A percentile compares a stretch with the other conserved stretches of the same genome.
Conservation (phyloP, 139 green algal species). For the Chlorella ohadii region DNA sequence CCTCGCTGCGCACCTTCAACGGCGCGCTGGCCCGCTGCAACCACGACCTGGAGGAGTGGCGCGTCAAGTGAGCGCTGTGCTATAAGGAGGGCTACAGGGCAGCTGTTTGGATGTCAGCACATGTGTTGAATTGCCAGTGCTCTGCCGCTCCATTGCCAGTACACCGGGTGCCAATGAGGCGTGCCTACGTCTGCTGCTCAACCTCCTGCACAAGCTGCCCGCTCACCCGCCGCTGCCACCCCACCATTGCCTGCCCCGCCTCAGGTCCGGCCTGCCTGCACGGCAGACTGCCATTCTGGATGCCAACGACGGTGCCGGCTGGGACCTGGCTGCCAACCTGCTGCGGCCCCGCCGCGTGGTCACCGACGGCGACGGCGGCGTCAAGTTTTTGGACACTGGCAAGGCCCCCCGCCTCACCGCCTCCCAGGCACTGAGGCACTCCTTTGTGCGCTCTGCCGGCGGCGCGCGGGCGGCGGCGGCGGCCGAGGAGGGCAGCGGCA, state of each 20-base stretch:
- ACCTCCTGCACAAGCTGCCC: background rate
- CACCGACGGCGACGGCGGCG: slow-evolving; percentile 47
- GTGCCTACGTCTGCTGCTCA: background rate
- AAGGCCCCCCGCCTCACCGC: slow-evolving; percentile 47
- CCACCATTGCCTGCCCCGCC: background rate
- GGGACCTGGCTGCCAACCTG: slow-evolving; percentile 69
- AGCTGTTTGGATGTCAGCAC: too few relatives aligned
- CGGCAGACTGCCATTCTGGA: slow-evolving; percentile 80
- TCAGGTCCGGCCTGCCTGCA: slow-evolving; percentile 43
- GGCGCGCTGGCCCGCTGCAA: slow-evolving; percentile 49
- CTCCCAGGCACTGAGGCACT: slow-evolving; percentile 56
- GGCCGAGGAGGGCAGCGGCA: background rate
- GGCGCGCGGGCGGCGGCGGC: background rate
- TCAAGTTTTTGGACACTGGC: slow-evolving; percentile 62
- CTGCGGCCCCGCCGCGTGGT: slow-evolving; percentile 62
- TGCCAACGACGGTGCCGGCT: slow-evolving; percentile 69
- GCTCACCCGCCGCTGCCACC: background rate
- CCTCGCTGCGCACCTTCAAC: slow-evolving; percentile 75
- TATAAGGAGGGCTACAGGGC: too few relatives aligned
- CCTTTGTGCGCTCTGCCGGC: slow-evolving; percentile 46
- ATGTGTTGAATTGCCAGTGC: too few relatives aligned
- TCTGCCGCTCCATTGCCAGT: background rate
- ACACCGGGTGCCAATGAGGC: background rate
- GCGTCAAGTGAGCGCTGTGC: slow-evolving; percentile 25
- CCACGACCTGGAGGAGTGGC: slow-evolving; percentile 83